These are phyloP conservation scores for Scleroderma bovista DNA, from an alignment of 768 basidiomycete genomes.

Conservation along the genomic window DNA sequence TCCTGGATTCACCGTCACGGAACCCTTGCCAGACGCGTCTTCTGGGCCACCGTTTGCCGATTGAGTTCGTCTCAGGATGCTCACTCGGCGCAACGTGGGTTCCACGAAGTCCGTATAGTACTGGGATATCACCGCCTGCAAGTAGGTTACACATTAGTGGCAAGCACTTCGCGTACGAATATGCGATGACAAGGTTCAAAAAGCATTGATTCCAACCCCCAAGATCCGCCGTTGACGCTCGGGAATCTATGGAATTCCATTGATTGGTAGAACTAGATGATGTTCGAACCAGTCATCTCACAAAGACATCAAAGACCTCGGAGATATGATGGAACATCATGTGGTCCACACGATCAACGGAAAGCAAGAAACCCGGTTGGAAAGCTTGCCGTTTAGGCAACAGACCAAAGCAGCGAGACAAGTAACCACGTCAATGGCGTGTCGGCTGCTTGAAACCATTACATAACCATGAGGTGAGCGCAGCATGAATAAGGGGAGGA, in stretches of 20 bases:
- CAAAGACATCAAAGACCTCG: not conserved
- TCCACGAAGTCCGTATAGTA: slow-evolving; percentile 26
- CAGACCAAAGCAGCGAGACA: not conserved
- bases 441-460: not conserved
- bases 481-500: not conserved
- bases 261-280: too few species aligned
- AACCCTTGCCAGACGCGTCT: not conserved
- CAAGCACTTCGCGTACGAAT: slow-evolving; percentile 4
- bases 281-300: not conserved
- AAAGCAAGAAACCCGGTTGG: not conserved
- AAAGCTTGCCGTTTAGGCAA: not conserved
- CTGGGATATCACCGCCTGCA: slow-evolving; percentile 31
- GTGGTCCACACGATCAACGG: not conserved
- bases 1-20: slow-evolving; percentile 2
- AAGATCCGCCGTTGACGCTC: too few species aligned
- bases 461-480: not conserved
- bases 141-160: slow-evolving; percentile 15
- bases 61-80: slow-evolving; percentile 2
- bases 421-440: not conserved
- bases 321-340: not conserved
- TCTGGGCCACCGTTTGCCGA: not conserved
- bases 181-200: slow-evolving; percentile 3
- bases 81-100: slow-evolving; percentile 23
- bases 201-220: not conserved
- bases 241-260: too few species aligned